Evolutionary conservation across 352 stramenopile genomes (phyloP).

Genomic region (Globisporangium okanoganense): DNA sequence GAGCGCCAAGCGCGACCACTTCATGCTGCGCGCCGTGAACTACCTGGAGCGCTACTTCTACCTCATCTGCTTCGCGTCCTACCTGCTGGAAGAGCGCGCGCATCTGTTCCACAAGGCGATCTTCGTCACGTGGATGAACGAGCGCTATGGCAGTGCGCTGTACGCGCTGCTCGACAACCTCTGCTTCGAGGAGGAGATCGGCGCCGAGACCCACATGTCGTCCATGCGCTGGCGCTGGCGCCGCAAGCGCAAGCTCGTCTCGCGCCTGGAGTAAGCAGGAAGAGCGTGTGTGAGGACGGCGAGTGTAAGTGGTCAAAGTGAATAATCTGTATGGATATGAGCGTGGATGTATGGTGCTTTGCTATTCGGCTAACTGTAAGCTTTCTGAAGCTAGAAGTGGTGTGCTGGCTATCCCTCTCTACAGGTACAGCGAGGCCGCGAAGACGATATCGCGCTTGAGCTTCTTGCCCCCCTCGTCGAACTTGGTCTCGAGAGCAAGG

Average conservation of each 20-base stretch:
- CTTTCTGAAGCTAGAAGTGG: neutral
- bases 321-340: slow-evolving; percentile 6
- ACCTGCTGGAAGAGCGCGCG: slow-evolving; percentile 65
- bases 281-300: too few species aligned
- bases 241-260: slow-evolving; percentile 81
- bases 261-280: slow-evolving; percentile 58
- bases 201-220: slow-evolving; percentile 68
- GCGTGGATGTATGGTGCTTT: neutral
- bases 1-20: slow-evolving; percentile 67
- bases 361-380: neutral
- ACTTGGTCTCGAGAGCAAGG: slow-evolving; percentile 96
- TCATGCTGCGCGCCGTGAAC: slow-evolving; percentile 84
- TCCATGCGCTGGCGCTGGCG: slow-evolving; percentile 89
- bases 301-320: too few species aligned
- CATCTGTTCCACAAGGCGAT: slow-evolving; percentile 48
- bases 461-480: slow-evolving; percentile 95
- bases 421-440: slow-evolving; percentile 98
- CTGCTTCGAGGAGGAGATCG: slow-evolving; percentile 80
- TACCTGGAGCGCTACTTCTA: slow-evolving; percentile 90
- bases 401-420: too few species aligned
- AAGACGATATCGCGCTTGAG: slow-evolving; percentile 99
- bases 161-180: slow-evolving; percentile 87
- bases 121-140: slow-evolving; percentile 85
- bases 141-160: slow-evolving; percentile 73
- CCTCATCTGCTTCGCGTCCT: slow-evolving; percentile 86